Conservation (phyloP, 768 basidiomycete species). For the Boletus rufocinnamomeus region DNA sequence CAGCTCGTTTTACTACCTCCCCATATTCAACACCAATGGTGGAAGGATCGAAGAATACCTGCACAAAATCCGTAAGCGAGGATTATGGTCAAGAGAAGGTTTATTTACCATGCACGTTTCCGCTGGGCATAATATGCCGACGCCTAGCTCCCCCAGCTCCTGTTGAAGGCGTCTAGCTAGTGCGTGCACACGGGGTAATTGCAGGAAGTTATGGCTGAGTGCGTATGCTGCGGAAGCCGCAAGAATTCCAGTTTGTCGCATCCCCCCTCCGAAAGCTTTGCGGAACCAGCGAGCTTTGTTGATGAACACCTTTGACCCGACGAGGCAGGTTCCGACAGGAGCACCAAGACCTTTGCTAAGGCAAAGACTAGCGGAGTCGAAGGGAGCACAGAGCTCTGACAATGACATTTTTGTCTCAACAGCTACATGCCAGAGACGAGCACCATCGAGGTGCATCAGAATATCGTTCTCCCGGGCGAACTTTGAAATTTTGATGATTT, state of each 20-base stretch:
- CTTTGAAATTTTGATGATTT: conserved; percentile 78
- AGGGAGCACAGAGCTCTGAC: conserved; percentile 80
- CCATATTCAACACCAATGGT: conserved; percentile 66
- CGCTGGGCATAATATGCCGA: conserved; percentile 64
- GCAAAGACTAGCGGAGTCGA: conserved; percentile 91
- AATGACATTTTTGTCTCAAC: conserved; percentile 67
- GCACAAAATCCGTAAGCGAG: background rate
- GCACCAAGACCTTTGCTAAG: conserved; percentile 96
- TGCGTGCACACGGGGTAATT: conserved; percentile 70
- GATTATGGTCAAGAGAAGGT: background rate
- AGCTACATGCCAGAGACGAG: conserved; percentile 95
- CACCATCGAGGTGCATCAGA: conserved; percentile 91
- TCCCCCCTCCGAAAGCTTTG: conserved; percentile 93
- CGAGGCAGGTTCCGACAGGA: conserved; percentile 82
- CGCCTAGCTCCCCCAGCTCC: conserved; percentile 74
- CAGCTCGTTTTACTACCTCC: conserved; percentile 67
- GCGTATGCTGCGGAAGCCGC: conserved; percentile 86
- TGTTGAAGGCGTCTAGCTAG: conserved; percentile 70
- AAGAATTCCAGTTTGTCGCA: conserved; percentile 89
- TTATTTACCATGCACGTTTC: conserved; percentile 90
- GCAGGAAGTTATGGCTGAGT: conserved; percentile 78
- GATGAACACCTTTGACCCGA: conserved; percentile 80
- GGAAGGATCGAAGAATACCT: conserved; percentile 85
- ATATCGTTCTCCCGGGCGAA: conserved; percentile 70
- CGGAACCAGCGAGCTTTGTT: conserved; percentile 81